A percentile compares a stretch with the other conserved stretches of the same genome.
Conservation (phyloP, 2,329 filamentous ascomycete genomes). For the Colletotrichum australisinense region DNA sequence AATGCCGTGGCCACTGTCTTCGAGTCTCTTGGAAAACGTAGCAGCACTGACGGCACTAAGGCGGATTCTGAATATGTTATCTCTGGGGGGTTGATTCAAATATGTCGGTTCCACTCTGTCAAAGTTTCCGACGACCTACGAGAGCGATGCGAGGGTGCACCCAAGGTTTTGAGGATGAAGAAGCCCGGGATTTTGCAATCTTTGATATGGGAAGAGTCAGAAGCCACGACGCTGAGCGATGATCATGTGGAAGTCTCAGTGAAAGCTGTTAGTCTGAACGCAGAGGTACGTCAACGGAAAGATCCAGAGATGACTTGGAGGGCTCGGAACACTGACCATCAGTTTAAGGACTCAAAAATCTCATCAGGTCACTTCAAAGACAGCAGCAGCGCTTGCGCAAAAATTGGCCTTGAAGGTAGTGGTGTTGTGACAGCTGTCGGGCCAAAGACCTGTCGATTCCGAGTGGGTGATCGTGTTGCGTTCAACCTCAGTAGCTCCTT, state of each 20-base stretch:
- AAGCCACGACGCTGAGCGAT: neutral
- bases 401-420: conserved; percentile 34
- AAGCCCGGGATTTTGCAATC: neutral
- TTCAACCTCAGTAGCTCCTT: neutral
- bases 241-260: neutral
- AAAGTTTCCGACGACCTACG: conserved; percentile 12
- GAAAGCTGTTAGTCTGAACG: conserved; percentile 16
- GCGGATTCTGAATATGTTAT: conserved; percentile 48
- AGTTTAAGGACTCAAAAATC: conserved; percentile 21
- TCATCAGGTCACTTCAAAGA: conserved; percentile 6
- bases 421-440: conserved; percentile 12
- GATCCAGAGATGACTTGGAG: neutral
- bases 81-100: conserved; percentile 39
- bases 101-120: conserved; percentile 37
- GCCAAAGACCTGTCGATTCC: neutral
- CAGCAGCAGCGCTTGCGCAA: conserved; percentile 29
- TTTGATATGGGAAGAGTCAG: conserved; percentile 1
- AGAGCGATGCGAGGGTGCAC: neutral
- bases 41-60: neutral
- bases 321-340: neutral
- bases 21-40: neutral
- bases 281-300: neutral
- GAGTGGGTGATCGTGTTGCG: conserved; percentile 49
- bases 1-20: neutral
- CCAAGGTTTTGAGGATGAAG: neutral